Percentiles rank a stretch among this genome's conserved stretches.
These are phyloP conservation scores for Hanseniaspora valbyensis DNA, from an alignment of 805 yeast species.

Conservation along the genomic window DNA sequence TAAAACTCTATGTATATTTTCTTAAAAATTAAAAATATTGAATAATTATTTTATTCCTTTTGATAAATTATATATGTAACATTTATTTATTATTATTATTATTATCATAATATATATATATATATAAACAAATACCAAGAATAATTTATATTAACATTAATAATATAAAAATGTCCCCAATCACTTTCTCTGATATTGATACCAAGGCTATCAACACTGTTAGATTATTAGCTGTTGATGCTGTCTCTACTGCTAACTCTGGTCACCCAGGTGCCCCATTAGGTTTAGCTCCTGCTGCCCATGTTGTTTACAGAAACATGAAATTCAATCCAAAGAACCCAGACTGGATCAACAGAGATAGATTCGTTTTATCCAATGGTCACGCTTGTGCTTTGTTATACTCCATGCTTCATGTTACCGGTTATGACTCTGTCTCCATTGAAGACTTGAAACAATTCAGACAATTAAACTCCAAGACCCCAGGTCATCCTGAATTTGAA, in stretches of 20 bases:
- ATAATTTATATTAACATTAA: too few relatives aligned
- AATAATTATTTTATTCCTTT: too few relatives aligned
- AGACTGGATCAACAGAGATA: conserved; percentile 85
- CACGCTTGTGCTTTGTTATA: conserved; percentile 89
- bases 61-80: too few relatives aligned
- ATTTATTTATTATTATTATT: too few relatives aligned
- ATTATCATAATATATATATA: background rate
- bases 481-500: conserved; percentile 95
- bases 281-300: conserved; percentile 95
- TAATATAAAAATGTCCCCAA: background rate
- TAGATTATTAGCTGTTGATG: conserved; percentile 79
- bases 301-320: conserved; percentile 69
- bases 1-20: too few relatives aligned
- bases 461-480: conserved; percentile 80
- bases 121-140: background rate
- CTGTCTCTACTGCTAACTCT: conserved; percentile 77
- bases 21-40: too few relatives aligned
- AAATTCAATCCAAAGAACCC: conserved; percentile 85
- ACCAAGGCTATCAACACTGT: conserved; percentile 71
- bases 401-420: conserved; percentile 73
- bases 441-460: conserved; percentile 87
- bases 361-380: conserved; percentile 91
- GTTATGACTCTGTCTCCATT: conserved; percentile 57
- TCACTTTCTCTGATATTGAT: conserved; percentile 47
- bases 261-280: conserved; percentile 99